Conservation (phyloP, 108 stramenopile genomes). For the Stephanodiscus triporus region DNA sequence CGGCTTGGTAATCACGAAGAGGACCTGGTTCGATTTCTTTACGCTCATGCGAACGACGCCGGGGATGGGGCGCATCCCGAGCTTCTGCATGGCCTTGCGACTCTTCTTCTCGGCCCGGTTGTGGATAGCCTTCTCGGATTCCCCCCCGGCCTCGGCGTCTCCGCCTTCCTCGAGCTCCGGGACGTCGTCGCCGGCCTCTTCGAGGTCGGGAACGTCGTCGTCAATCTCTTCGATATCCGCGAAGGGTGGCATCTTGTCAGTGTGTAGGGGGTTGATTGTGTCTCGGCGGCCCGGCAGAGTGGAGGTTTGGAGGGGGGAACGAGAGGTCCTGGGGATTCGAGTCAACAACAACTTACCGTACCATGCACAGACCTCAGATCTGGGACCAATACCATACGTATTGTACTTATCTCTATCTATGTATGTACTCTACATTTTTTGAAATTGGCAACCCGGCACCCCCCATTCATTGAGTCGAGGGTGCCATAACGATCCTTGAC, state of each 20-base stretch:
- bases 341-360: too few species aligned
- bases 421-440: too few species aligned
- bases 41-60: slow-evolving; percentile 96
- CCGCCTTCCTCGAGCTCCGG: slow-evolving; percentile 55
- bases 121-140: slow-evolving; percentile 54
- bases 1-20: slow-evolving; percentile 95
- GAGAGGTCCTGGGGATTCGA: too few species aligned
- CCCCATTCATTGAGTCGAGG: too few species aligned
- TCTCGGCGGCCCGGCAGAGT: too few species aligned
- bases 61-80: slow-evolving; percentile 93
- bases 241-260: slow-evolving; percentile 36
- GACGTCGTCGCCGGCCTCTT: slow-evolving; percentile 68
- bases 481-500: too few species aligned
- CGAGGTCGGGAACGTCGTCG: slow-evolving; percentile 78
- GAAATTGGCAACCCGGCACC: too few species aligned
- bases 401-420: too few species aligned
- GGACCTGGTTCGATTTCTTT: slow-evolving; percentile 96
- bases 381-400: too few species aligned
- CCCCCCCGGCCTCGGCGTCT: slow-evolving; percentile 44
- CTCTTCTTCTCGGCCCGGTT: slow-evolving; percentile 99
- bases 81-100: slow-evolving; percentile 98
- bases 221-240: slow-evolving; percentile 79
- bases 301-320: not conserved
- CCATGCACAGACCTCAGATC: too few species aligned
- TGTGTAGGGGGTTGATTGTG: too few species aligned